These are phyloP conservation scores for Gossypium trilobum DNA, from an alignment of 441 rosid species.

Conservation along the genomic window DNA sequence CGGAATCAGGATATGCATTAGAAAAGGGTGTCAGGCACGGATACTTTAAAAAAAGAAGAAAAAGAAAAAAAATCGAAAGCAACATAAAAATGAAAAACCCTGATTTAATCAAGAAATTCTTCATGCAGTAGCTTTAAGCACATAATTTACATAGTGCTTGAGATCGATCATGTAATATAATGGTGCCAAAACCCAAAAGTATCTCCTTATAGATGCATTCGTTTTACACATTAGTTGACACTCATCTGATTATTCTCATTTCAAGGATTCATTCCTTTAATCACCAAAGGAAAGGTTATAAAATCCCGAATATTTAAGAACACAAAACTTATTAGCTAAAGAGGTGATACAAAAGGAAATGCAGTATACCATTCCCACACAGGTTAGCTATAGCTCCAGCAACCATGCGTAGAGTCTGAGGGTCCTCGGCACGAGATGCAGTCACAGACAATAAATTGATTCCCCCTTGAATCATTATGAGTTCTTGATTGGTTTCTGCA, in stretches of 20 bases:
- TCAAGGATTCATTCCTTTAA: background rate
- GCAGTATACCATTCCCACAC: slow-evolving; percentile 77
- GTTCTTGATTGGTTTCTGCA: slow-evolving; percentile 83
- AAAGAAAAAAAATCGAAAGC: background rate
- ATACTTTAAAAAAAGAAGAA: background rate
- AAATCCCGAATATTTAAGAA: background rate
- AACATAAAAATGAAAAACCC: background rate
- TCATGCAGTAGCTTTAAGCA: background rate
- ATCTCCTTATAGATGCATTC: background rate
- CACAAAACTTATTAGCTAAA: background rate
- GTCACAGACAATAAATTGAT: slow-evolving; percentile 69
- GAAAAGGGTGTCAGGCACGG: background rate
- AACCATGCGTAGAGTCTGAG: slow-evolving; percentile 93
- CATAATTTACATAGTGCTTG: background rate
- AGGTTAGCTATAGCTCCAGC: slow-evolving; percentile 97
- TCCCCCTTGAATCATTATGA: slow-evolving; percentile 84
- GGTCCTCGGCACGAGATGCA: slow-evolving; percentile 85
- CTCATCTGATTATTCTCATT: background rate
- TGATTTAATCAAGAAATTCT: background rate
- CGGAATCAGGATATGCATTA: background rate
- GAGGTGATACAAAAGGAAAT: slow-evolving; percentile 9
- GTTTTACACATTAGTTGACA: background rate
- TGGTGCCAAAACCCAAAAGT: background rate
- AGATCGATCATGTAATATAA: background rate
- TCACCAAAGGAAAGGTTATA: background rate